Conservation (phyloP, 179 eudicot genomes). For the Corrigiola litoralis region DNA sequence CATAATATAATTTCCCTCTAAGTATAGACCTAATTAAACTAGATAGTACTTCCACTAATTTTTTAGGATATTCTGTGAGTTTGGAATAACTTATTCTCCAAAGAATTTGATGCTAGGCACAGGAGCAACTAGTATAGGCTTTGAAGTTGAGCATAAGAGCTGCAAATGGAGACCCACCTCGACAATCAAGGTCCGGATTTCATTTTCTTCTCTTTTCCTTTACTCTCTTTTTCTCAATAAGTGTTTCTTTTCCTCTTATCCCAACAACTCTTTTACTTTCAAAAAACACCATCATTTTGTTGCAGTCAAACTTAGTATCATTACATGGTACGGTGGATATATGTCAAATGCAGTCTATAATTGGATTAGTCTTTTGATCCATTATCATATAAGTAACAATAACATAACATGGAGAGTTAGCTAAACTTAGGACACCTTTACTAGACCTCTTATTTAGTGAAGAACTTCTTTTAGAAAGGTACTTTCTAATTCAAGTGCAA, state of each 20-base stretch:
- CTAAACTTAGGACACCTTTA: too few relatives aligned
- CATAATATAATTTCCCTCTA: too few relatives aligned
- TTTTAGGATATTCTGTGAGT: too few relatives aligned
- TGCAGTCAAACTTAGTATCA: neutral
- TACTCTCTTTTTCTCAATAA: neutral
- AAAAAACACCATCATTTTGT: conserved; percentile 3
- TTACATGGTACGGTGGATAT: neutral
- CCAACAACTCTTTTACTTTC: neutral
- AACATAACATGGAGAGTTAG: too few relatives aligned
- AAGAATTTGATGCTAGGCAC: conserved; percentile 29
- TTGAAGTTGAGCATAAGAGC: conserved; percentile 40
- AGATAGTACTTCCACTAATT: neutral
- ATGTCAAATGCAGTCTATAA: neutral
- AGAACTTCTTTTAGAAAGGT: too few relatives aligned
- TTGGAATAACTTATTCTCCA: too few relatives aligned
- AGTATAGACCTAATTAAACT: too few relatives aligned
- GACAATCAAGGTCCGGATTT: conserved; percentile 19
- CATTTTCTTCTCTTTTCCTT: neutral
- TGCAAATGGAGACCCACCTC: conserved; percentile 19
- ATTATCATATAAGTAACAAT: too few relatives aligned
- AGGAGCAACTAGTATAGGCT: conserved; percentile 38
- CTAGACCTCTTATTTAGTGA: too few relatives aligned
- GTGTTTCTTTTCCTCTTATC: neutral
- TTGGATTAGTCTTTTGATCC: too few relatives aligned
- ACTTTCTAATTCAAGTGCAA: too few relatives aligned